phyloP scores from a whole-genome alignment of 345 rosid species.

The Eucalyptus pauciflora region DNA sequence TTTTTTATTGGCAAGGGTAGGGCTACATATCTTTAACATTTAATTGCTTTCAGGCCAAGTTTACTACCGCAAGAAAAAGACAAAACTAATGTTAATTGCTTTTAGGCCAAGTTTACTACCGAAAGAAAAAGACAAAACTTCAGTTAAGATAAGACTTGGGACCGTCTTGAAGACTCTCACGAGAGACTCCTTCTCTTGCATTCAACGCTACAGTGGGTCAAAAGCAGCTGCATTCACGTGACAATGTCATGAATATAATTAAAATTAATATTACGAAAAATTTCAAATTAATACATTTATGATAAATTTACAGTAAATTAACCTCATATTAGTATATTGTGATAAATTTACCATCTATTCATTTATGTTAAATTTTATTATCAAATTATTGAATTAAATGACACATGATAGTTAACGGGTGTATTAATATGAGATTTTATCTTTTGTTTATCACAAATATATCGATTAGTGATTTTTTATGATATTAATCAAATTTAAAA shows the following conservation, averaged over 20 bases:
- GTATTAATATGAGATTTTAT: rapidly evolving
- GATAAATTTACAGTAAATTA: no score
- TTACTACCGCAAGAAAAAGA: background rate
- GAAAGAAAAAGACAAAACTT: background rate
- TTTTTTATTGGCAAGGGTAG: background rate
- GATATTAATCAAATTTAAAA: no score
- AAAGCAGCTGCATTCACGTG: background rate
- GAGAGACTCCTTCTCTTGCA: background rate
- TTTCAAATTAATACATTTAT: rapidly evolving
- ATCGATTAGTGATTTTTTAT: background rate
- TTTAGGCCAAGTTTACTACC: background rate
- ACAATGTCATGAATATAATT: background rate
- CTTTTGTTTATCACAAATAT: rapidly evolving
- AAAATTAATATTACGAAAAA: rapidly evolving
- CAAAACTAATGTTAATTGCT: background rate
- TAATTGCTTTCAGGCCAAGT: background rate
- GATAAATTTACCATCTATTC: rapidly evolving
- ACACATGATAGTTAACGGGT: rapidly evolving
- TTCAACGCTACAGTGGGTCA: background rate
- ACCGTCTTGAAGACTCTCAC: background rate
- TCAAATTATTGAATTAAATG: rapidly evolving
- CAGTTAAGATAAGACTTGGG: background rate
- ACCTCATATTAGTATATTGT: no score
- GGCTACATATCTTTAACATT: background rate
- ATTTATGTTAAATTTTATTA: no score